phyloP scores from a whole-genome alignment of 148 eudicot genomes.

The Amaranthus hypochondriacus region DNA sequence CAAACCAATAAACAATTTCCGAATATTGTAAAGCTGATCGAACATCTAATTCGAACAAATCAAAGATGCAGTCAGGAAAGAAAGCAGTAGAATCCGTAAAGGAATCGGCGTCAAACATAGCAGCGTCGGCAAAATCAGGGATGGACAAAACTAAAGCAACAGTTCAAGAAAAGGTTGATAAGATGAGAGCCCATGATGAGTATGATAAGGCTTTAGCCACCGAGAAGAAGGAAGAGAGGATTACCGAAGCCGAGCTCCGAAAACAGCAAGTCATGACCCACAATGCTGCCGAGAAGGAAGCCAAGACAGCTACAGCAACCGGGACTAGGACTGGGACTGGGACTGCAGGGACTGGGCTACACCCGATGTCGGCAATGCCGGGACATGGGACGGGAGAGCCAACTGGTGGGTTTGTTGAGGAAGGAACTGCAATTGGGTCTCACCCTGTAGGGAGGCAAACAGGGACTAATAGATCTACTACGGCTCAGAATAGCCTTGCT shows the following conservation, averaged over 20 bases:
- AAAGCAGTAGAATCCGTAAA: constrained; percentile 48
- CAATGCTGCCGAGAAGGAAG: constrained; percentile 38
- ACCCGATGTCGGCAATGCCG: constrained; percentile 56
- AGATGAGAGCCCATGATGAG: constrained; percentile 5
- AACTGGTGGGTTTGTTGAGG: constrained; percentile 31
- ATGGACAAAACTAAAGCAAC: constrained; percentile 65
- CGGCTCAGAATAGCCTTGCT: constrained; percentile 23
- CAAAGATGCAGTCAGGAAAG: constrained; percentile 53
- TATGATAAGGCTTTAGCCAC: too few relatives aligned
- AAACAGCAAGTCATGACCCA: constrained; percentile 43
- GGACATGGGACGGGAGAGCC: constrained; percentile 61
- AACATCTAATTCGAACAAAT: background rate
- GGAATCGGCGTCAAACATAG: constrained; percentile 54
- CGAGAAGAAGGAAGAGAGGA: constrained; percentile 24
- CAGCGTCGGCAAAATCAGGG: constrained; percentile 59
- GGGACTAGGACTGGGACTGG: background rate
- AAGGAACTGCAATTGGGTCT: constrained; percentile 20
- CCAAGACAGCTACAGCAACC: background rate
- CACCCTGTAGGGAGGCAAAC: constrained; percentile 29
- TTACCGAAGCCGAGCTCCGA: constrained; percentile 42
- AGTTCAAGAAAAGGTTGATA: constrained; percentile 49
- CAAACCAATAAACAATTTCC: too few relatives aligned
- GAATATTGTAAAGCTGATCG: too few relatives aligned
- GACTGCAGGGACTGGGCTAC: constrained; percentile 15
- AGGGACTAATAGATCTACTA: constrained; percentile 12